Evolutionary conservation across 202 grass and related monocot species (phyloP).

Genomic region (Carex sylvatica): DNA sequence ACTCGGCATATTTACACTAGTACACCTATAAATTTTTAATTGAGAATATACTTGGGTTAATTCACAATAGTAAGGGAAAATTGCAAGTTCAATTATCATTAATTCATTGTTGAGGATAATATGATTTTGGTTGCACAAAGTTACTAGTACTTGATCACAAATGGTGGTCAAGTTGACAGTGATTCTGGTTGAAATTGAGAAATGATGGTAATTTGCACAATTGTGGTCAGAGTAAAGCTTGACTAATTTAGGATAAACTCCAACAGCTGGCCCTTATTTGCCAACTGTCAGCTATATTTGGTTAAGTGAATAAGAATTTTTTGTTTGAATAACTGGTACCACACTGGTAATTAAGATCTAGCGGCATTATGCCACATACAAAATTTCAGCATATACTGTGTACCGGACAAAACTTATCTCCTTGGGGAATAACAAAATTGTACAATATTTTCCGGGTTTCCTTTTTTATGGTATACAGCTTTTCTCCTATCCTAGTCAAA

Average conservation of each 20-base stretch:
- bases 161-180: neutral
- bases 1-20: conserved; percentile 57
- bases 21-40: neutral
- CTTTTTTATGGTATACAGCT: neutral
- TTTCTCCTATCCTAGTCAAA: neutral
- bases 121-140: neutral
- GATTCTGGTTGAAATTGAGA: neutral
- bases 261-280: neutral
- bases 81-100: neutral
- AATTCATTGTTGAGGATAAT: neutral
- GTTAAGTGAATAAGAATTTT: neutral
- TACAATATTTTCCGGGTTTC: neutral
- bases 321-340: neutral
- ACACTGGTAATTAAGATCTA: neutral
- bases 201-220: neutral
- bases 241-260: neutral
- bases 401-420: neutral
- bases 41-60: neutral
- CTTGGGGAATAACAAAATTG: neutral
- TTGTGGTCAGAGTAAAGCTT: neutral
- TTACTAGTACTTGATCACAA: neutral
- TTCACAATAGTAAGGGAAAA: neutral
- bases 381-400: neutral
- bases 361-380: neutral
- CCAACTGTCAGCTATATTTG: neutral